A percentile compares a stretch with the other conserved stretches of the same genome.
phyloP scores from a whole-genome alignment of 2,329 filamentous ascomycete genomes.

The Fusarium bactridioides region DNA sequence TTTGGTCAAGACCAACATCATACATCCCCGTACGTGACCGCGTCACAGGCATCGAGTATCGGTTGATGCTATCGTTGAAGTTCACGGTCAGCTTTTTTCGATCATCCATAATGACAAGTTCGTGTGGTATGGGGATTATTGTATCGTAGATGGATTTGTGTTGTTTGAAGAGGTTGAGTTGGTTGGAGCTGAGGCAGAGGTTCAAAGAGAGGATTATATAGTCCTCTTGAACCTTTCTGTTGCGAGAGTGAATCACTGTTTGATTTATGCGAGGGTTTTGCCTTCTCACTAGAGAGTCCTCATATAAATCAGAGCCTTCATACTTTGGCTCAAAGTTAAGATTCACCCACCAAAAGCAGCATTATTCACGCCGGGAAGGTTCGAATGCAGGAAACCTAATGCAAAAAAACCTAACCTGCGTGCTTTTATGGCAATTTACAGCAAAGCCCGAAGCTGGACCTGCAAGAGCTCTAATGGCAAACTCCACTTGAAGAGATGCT shows the following conservation, averaged over 20 bases:
- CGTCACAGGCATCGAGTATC: conserved; percentile 93
- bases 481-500: conserved; percentile 12
- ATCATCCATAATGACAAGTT: not conserved
- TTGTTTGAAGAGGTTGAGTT: not conserved
- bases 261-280: not conserved
- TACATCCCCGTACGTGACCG: conserved; percentile 72
- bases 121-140: not conserved
- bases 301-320: not conserved
- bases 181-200: not conserved
- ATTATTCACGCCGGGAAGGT: not conserved
- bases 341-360: not conserved
- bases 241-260: conserved; percentile 24
- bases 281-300: conserved; percentile 19
- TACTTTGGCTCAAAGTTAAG: not conserved
- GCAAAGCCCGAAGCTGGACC: not conserved
- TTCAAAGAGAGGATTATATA: conserved; percentile 21
- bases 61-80: conserved; percentile 70
- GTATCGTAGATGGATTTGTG: not conserved
- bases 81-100: conserved; percentile 32
- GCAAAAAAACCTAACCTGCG: not conserved
- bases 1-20: conserved; percentile 77
- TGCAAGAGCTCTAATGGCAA: not conserved
- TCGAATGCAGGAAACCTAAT: not conserved
- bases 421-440: not conserved
- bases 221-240: not conserved